Conservation (phyloP, 257 asterid species). For the Asclepias syriaca region DNA sequence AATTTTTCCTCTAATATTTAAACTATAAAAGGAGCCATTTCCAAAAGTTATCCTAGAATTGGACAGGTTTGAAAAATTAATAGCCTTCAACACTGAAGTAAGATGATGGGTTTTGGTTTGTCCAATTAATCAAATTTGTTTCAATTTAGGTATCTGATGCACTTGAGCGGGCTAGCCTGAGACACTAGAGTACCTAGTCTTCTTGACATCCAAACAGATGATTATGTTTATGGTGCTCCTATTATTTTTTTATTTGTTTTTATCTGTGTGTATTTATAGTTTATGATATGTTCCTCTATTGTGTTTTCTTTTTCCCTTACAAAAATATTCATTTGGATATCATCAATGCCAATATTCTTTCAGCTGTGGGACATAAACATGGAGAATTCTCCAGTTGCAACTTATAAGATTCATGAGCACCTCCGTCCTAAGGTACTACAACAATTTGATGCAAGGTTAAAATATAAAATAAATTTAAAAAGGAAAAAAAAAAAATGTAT, state of each 20-base stretch:
- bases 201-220: background rate
- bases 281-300: background rate
- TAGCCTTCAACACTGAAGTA: background rate
- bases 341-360: slow-evolving; percentile 5
- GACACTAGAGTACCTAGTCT: background rate
- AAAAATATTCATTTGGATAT: background rate
- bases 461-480: background rate
- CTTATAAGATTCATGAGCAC: slow-evolving; percentile 57
- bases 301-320: background rate
- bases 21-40: too few species aligned
- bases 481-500: too few species aligned
- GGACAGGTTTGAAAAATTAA: background rate
- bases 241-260: background rate
- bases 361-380: slow-evolving; percentile 76
- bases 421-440: slow-evolving; percentile 64
- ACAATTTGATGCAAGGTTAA: slow-evolving; percentile 8
- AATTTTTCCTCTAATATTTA: background rate
- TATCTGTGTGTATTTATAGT: background rate
- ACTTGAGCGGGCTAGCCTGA: background rate
- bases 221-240: background rate
- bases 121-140: background rate
- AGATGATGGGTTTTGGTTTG: background rate
- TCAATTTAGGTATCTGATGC: background rate
- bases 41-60: background rate
- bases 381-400: slow-evolving; percentile 61